Conservation (phyloP, 352 stramenopile genomes). For the Phytophthora syringae region DNA sequence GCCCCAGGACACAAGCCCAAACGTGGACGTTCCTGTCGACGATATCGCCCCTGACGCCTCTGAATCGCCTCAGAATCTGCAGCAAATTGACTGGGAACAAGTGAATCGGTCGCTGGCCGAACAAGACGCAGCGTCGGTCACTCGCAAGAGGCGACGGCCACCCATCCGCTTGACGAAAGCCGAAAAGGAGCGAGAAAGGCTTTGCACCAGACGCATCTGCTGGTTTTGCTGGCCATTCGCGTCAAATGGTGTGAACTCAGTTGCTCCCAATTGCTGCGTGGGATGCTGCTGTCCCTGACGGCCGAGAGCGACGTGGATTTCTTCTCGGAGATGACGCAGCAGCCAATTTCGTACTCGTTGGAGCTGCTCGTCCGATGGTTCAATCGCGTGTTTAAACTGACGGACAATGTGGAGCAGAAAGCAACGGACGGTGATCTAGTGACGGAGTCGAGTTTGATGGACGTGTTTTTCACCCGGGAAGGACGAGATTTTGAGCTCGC, state of each 20-base stretch:
- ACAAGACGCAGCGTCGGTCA: slow-evolving; percentile 19
- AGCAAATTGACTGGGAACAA: slow-evolving; percentile 71
- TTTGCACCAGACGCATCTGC: slow-evolving; percentile 74
- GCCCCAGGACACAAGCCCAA: slow-evolving; percentile 22
- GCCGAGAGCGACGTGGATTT: slow-evolving; percentile 53
- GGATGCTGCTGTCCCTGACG: slow-evolving; percentile 69
- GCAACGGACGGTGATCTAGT: slow-evolving; percentile 26
- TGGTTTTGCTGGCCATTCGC: slow-evolving; percentile 62
- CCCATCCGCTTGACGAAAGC: slow-evolving; percentile 61
- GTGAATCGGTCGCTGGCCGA: slow-evolving; percentile 63
- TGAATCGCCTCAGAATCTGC: slow-evolving; percentile 36
- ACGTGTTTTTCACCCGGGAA: slow-evolving; percentile 54
- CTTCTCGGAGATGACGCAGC: slow-evolving; percentile 38
- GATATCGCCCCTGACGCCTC: slow-evolving; percentile 11
- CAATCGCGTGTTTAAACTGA: slow-evolving; percentile 46
- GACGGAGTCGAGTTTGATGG: slow-evolving; percentile 57
- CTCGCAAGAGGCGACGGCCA: slow-evolving; percentile 42
- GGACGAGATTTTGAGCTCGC: slow-evolving; percentile 57
- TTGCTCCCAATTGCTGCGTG: slow-evolving; percentile 51
- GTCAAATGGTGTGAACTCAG: slow-evolving; percentile 55
- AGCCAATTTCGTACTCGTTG: slow-evolving; percentile 57
- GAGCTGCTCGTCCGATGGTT: slow-evolving; percentile 82
- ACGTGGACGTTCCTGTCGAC: slow-evolving; percentile 9
- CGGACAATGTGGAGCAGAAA: slow-evolving; percentile 19
- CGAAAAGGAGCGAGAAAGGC: slow-evolving; percentile 65